Evolutionary conservation across 2,329 filamentous ascomycete genomes (phyloP).

Genomic region (Colletotrichum zoysiae): DNA sequence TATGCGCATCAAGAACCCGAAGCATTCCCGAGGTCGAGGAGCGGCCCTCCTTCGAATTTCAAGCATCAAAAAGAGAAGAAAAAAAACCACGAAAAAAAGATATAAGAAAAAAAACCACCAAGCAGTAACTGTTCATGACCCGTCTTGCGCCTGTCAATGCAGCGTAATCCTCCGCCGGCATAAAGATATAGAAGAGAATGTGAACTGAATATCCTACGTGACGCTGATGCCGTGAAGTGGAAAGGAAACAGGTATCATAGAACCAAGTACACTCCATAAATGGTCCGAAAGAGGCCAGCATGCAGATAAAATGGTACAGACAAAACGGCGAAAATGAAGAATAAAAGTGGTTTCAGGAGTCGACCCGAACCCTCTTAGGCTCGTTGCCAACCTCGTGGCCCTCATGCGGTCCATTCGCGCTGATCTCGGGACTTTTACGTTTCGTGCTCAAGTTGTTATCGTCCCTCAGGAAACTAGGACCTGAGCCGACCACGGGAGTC

Average conservation of each 20-base stretch:
- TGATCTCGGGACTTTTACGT: constrained; percentile 68
- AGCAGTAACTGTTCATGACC: constrained; percentile 24
- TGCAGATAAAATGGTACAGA: constrained; percentile 38
- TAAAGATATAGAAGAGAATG: constrained; percentile 26
- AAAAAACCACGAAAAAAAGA: neutral
- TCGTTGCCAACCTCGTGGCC: constrained; percentile 59
- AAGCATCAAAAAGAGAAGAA: neutral
- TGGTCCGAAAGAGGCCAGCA: constrained; percentile 28
- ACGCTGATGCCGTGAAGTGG: constrained; percentile 40
- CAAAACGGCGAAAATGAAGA: constrained; percentile 15
- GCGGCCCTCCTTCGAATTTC: neutral
- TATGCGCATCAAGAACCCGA: constrained; percentile 27
- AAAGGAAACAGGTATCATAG: constrained; percentile 42
- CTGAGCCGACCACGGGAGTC: constrained; percentile 77
- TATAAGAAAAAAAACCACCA: constrained; percentile 2
- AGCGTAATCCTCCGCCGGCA: constrained; percentile 14
- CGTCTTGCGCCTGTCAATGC: constrained; percentile 35
- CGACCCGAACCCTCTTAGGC: constrained; percentile 66
- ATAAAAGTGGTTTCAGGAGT: constrained; percentile 49
- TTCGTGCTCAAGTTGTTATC: constrained; percentile 60
- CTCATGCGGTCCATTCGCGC: constrained; percentile 56
- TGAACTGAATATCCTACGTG: constrained; percentile 34
- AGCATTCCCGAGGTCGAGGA: constrained; percentile 18
- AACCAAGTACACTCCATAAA: constrained; percentile 40
- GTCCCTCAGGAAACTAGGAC: constrained; percentile 73